These are phyloP conservation scores for Diaporthe ampelina DNA, from an alignment of 2,329 filamentous ascomycete species.

Conservation along the genomic window DNA sequence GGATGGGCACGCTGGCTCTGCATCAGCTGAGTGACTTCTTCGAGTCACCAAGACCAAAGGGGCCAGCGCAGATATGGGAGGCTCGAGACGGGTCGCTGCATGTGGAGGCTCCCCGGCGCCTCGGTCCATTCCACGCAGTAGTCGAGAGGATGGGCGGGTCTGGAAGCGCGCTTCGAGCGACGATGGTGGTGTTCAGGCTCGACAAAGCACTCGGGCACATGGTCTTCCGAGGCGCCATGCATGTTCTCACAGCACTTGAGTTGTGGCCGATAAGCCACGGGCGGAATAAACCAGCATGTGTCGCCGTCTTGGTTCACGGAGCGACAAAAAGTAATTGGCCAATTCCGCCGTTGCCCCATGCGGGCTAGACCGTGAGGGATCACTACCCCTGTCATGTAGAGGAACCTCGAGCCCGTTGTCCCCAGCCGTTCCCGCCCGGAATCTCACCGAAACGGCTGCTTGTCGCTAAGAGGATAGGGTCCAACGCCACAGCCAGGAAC, in stretches of 20 bases:
- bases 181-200: background rate
- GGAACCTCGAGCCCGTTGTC: slow-evolving; percentile 2
- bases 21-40: slow-evolving; percentile 21
- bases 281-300: background rate
- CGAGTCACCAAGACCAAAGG: slow-evolving; percentile 7
- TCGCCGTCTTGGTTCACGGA: slow-evolving; percentile 3
- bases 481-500: slow-evolving; percentile 29
- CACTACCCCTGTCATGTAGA: slow-evolving; percentile 18
- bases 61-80: background rate
- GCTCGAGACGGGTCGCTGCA: slow-evolving; percentile 5
- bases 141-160: slow-evolving; percentile 7
- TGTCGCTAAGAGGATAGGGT: slow-evolving; percentile 9
- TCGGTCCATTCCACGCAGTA: background rate
- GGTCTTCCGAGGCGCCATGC: slow-evolving; percentile 1
- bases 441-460: slow-evolving; percentile 23
- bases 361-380: slow-evolving; percentile 19
- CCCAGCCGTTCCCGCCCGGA: slow-evolving; percentile 22
- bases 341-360: background rate
- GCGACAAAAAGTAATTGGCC: slow-evolving; percentile 20
- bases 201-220: background rate
- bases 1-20: slow-evolving; percentile 14
- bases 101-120: slow-evolving; percentile 13
- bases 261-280: slow-evolving; percentile 1
- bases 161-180: background rate
- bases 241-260: background rate